Percentiles rank a stretch among this genome's conserved stretches.
phyloP scores from a whole-genome alignment of 345 rosid genomes.

The Arabidopsis thaliana region DNA sequence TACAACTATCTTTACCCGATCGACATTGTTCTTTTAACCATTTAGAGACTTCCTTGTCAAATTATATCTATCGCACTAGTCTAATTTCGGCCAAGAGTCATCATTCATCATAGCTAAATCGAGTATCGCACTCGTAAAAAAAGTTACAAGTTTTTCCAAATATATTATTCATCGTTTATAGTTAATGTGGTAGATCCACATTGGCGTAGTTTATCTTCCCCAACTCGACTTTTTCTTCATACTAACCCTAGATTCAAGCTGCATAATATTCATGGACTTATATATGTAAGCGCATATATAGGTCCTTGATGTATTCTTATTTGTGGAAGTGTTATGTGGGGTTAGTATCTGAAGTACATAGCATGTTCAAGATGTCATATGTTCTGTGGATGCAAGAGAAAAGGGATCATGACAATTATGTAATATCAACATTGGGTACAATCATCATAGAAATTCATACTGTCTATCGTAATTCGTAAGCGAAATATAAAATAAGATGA shows the following conservation, averaged over 20 bases:
- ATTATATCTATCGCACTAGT: not conserved
- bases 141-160: not conserved
- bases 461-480: not conserved
- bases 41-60: slow-evolving; percentile 6
- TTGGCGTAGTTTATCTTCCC: slow-evolving; percentile 14
- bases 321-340: not conserved
- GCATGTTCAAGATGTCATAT: slow-evolving; percentile 9
- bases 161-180: slow-evolving; percentile 1
- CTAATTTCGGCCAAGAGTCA: not conserved
- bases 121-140: not conserved
- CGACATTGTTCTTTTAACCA: slow-evolving; percentile 30
- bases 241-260: slow-evolving; percentile 5
- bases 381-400: slow-evolving; percentile 3
- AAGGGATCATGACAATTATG: not conserved
- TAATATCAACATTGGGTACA: not conserved
- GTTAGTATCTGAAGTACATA: slow-evolving; percentile 9
- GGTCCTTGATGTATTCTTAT: not conserved
- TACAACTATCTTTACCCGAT: slow-evolving; percentile 31
- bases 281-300: not conserved
- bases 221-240: slow-evolving; percentile 13
- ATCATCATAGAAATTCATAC: not conserved
- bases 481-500: not conserved
- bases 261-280: not conserved
- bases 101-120: not conserved
- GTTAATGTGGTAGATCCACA: slow-evolving; percentile 12